A percentile compares a stretch with the other conserved stretches of the same genome.
phyloP scores from a whole-genome alignment of 1,284 basidiomycete genomes.

The Schizopora paradoxa region DNA sequence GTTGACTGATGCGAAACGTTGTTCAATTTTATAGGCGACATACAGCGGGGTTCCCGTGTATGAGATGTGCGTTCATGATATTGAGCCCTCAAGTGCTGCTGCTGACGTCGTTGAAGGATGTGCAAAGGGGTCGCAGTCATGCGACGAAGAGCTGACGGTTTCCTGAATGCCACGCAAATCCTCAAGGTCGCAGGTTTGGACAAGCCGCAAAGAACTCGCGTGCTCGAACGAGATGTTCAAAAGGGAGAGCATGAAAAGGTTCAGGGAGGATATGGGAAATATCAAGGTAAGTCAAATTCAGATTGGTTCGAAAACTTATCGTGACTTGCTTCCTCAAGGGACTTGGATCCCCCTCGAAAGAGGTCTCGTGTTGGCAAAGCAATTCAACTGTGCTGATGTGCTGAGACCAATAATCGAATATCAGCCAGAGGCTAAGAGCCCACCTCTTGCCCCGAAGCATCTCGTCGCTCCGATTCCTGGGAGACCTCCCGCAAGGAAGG shows the following conservation, averaged over 20 bases:
- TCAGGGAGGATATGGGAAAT: conserved; percentile 99
- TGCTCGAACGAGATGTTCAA: conserved; percentile 96
- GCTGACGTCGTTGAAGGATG: conserved; percentile 57
- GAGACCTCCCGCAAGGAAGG: conserved; percentile 45
- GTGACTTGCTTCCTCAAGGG: conserved; percentile 43
- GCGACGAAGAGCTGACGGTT: conserved; percentile 91
- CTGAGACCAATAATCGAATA: conserved; percentile 97
- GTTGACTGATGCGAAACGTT: conserved; percentile 18
- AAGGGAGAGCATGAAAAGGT: conserved; percentile 99
- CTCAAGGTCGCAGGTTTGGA: conserved; percentile 99
- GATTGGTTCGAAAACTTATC: not conserved
- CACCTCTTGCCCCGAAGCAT: conserved; percentile 96
- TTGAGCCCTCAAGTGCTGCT: conserved; percentile 27
- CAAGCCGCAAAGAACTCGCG: conserved; percentile 96
- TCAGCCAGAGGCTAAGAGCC: conserved; percentile 85
- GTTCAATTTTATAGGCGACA: conserved; percentile 54
- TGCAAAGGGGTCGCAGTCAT: conserved; percentile 96
- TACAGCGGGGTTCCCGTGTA: conserved; percentile 86
- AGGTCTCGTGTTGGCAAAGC: conserved; percentile 81
- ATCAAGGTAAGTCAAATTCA: conserved; percentile 70
- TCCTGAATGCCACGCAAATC: conserved; percentile 99
- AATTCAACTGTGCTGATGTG: conserved; percentile 87
- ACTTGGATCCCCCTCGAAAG: conserved; percentile 98
- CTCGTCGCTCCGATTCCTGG: conserved; percentile 63
- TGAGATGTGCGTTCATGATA: conserved; percentile 62